These are phyloP conservation scores for Cryphonectria radicalis DNA, from an alignment of 2,329 filamentous ascomycete species.

Conservation along the genomic window DNA sequence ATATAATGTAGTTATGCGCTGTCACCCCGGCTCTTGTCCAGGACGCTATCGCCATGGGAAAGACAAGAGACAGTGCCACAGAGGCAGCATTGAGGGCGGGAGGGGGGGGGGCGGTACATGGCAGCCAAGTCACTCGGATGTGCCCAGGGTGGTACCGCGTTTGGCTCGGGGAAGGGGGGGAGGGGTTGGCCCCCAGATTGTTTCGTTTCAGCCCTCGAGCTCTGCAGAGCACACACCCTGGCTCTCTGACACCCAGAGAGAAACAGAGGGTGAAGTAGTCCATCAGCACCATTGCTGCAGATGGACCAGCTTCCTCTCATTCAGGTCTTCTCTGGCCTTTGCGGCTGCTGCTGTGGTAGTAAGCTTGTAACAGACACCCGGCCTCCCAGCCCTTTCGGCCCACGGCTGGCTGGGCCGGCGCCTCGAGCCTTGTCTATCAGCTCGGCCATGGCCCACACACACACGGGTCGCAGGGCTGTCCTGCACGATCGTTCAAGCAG, in stretches of 20 bases:
- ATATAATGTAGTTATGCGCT: not conserved
- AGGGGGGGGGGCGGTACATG: not conserved
- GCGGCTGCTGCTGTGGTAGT: not conserved
- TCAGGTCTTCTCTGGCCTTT: not conserved
- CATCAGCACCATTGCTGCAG: not conserved
- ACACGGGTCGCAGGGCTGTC: not conserved
- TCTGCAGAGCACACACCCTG: not conserved
- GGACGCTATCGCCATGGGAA: not conserved
- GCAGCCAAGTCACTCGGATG: not conserved
- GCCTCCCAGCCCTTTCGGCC: not conserved
- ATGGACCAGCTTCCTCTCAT: not conserved
- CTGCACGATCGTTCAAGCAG: not conserved
- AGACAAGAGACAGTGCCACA: too few relatives aligned
- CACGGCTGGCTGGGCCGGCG: not conserved
- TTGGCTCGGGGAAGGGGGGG: not conserved
- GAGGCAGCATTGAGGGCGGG: not conserved
- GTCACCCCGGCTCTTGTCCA: not conserved
- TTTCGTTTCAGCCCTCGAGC: constrained; percentile 2
- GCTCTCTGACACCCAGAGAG: not conserved
- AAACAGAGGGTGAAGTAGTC: not conserved
- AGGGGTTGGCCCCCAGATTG: not conserved
- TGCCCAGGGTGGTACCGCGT: not conserved
- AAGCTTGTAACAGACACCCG: not conserved
- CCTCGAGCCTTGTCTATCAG: not conserved
- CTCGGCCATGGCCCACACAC: not conserved